These are phyloP conservation scores for Paradendryphiella salina DNA, from an alignment of 2,329 filamentous ascomycete genomes.

Conservation along the genomic window DNA sequence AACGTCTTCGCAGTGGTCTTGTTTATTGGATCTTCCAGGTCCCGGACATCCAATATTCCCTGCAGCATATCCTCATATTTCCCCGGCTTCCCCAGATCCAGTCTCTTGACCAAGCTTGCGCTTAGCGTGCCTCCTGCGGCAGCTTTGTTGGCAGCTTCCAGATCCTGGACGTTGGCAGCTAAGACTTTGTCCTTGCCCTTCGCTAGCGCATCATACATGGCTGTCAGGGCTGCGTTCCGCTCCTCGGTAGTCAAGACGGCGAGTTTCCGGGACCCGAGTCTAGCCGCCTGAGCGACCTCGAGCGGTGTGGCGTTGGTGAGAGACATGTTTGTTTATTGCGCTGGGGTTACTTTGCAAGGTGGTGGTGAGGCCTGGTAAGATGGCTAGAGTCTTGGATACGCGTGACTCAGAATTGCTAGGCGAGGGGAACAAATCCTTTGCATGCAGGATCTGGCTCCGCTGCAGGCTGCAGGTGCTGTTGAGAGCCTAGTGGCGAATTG, in stretches of 20 bases:
- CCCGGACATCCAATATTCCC: slow-evolving; percentile 85
- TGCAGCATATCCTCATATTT: slow-evolving; percentile 99
- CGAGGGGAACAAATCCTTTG: slow-evolving; percentile 15
- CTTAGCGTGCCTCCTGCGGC: slow-evolving; percentile 76
- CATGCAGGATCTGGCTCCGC: slow-evolving; percentile 28
- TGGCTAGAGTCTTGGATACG: slow-evolving; percentile 15
- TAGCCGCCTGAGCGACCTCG: slow-evolving; percentile 76
- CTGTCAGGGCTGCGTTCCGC: slow-evolving; percentile 82
- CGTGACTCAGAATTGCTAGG: slow-evolving; percentile 34
- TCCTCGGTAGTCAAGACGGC: slow-evolving; percentile 75
- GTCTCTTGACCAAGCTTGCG: slow-evolving; percentile 79
- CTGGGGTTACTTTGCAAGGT: slow-evolving; percentile 20
- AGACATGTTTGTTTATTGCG: slow-evolving; percentile 63
- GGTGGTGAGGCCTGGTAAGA: slow-evolving; percentile 25
- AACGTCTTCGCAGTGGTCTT: slow-evolving; percentile 80
- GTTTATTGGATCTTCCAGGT: slow-evolving; percentile 84
- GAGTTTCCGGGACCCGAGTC: slow-evolving; percentile 78
- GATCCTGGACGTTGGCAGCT: slow-evolving; percentile 81
- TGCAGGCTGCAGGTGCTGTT: slow-evolving; percentile 24
- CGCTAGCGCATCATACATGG: slow-evolving; percentile 77
- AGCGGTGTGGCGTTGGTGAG: slow-evolving; percentile 81
- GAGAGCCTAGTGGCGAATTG: slow-evolving; percentile 11
- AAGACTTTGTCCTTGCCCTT: slow-evolving; percentile 74
- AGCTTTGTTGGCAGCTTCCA: slow-evolving; percentile 72
- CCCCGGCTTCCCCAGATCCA: slow-evolving; percentile 82